These are phyloP conservation scores for Garcia nutans DNA, from an alignment of 345 rosid genomes.

Conservation along the genomic window DNA sequence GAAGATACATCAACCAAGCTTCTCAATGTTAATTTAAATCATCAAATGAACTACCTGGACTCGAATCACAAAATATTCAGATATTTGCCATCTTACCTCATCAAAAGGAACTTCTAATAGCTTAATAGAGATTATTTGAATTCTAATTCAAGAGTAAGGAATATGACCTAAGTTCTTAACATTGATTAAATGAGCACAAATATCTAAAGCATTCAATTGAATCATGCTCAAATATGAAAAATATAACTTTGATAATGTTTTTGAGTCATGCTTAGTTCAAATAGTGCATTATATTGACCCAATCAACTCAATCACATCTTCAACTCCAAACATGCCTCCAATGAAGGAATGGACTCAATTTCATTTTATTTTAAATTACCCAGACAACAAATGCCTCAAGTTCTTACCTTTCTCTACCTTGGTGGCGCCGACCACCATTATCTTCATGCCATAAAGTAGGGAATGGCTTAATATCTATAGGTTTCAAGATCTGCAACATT, in stretches of 20 bases:
- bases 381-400: background rate
- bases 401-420: constrained; percentile 74
- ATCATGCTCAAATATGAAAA: background rate
- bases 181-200: background rate
- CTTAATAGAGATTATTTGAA: background rate
- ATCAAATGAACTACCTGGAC: background rate
- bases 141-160: background rate
- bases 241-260: background rate
- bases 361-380: background rate
- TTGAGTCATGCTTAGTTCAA: background rate
- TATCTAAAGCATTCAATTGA: background rate
- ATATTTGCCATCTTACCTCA: background rate
- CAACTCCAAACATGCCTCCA: background rate
- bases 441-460: constrained; percentile 96
- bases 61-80: too few species aligned
- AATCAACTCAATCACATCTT: background rate
- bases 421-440: constrained; percentile 65
- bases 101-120: background rate
- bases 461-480: constrained; percentile 72
- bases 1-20: background rate
- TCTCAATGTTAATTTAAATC: background rate
- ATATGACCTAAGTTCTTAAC: background rate
- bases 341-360: background rate
- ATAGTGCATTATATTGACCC: background rate
- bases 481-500: constrained; percentile 61